A percentile compares a stretch with the other conserved stretches of the same genome.
Conservation (phyloP, 2,329 filamentous ascomycete species). For the Fusarium avenaceum region DNA sequence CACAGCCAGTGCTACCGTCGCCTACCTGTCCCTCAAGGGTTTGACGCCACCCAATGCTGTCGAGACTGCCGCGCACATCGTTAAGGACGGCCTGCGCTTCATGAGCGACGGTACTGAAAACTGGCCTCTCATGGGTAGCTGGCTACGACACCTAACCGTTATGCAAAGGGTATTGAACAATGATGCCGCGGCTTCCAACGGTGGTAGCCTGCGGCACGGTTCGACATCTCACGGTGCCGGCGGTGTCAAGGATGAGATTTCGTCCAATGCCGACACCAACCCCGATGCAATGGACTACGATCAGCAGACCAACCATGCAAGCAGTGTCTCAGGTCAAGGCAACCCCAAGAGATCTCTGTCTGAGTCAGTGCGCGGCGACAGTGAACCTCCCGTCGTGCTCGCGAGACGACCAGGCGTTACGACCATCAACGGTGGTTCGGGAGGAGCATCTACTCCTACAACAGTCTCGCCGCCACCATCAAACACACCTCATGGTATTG, state of each 20-base stretch:
- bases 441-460: constrained; percentile 62
- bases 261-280: constrained; percentile 68
- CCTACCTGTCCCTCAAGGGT: constrained; percentile 73
- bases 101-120: constrained; percentile 71
- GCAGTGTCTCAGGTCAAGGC: constrained; percentile 48
- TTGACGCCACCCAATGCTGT: constrained; percentile 68
- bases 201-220: constrained; percentile 52
- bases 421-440: constrained; percentile 71
- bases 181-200: constrained; percentile 56
- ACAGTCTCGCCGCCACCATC: constrained; percentile 60
- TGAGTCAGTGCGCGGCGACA: constrained; percentile 62
- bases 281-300: constrained; percentile 71
- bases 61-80: constrained; percentile 69
- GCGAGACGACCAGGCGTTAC: constrained; percentile 67
- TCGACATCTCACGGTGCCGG: constrained; percentile 49
- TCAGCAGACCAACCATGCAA: constrained; percentile 52
- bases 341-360: constrained; percentile 55
- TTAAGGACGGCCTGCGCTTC: constrained; percentile 70
- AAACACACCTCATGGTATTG: constrained; percentile 41
- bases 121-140: constrained; percentile 71
- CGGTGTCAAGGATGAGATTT: constrained; percentile 66
- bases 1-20: constrained; percentile 71
- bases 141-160: constrained; percentile 71
- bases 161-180: constrained; percentile 73
- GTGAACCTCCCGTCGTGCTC: constrained; percentile 65